Percentiles rank a stretch among this genome's conserved stretches.
These are phyloP conservation scores for Calonectria henricotiae DNA, from an alignment of 2,329 filamentous ascomycete species.

Conservation along the genomic window DNA sequence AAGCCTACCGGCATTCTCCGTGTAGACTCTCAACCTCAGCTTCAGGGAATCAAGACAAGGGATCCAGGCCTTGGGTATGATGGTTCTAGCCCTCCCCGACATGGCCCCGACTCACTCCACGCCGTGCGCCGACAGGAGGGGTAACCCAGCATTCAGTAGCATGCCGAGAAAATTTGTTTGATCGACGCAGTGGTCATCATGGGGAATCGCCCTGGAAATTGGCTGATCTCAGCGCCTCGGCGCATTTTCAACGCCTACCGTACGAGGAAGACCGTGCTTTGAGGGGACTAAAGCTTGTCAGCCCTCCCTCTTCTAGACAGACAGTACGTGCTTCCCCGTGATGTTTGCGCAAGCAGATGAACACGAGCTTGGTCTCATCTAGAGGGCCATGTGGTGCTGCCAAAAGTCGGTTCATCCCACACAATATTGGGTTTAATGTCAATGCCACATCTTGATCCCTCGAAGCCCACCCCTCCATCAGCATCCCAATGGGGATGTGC, in stretches of 20 bases:
- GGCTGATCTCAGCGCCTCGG: conserved; percentile 29
- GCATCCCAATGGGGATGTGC: conserved; percentile 5
- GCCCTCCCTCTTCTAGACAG: background rate
- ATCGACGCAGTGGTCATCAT: conserved; percentile 35
- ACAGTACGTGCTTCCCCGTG: conserved; percentile 12
- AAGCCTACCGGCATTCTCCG: conserved; percentile 27
- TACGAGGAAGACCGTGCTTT: conserved; percentile 25
- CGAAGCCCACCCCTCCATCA: background rate
- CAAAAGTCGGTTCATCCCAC: conserved; percentile 24
- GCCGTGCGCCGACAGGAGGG: conserved; percentile 29
- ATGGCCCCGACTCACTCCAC: conserved; percentile 50
- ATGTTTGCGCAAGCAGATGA: conserved; percentile 24
- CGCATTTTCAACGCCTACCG: conserved; percentile 2
- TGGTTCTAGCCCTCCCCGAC: conserved; percentile 30
- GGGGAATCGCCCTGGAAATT: conserved; percentile 28
- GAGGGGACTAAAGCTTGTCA: background rate
- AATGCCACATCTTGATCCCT: background rate
- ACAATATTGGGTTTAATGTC: background rate
- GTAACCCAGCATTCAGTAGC: conserved; percentile 17
- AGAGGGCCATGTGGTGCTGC: conserved; percentile 23
- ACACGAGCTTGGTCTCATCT: conserved; percentile 26
- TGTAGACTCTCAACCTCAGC: background rate
- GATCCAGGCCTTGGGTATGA: conserved; percentile 44
- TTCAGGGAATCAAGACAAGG: conserved; percentile 34
- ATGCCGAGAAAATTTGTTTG: conserved; percentile 34